phyloP scores from a whole-genome alignment of 148 eudicot species.

The Amaranthus palmeri region DNA sequence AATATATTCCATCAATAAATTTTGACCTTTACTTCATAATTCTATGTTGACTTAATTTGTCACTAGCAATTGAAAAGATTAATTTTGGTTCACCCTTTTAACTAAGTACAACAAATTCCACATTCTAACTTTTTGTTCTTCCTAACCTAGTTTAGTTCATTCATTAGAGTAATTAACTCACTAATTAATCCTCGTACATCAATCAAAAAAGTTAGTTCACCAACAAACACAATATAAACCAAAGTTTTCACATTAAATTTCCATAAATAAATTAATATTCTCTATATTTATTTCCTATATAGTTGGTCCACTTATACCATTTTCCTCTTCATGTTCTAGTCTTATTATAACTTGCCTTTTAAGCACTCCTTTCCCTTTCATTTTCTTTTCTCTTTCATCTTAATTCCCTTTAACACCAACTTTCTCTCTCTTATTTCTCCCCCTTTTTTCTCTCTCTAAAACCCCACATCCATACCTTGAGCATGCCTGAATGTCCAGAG shows the following conservation, averaged over 20 bases:
- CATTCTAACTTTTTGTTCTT: not conserved
- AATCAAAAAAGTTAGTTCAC: conserved; percentile 26
- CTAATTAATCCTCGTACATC: conserved; percentile 29
- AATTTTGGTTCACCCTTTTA: too few relatives aligned
- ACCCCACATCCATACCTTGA: conserved; percentile 29
- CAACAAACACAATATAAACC: conserved; percentile 15
- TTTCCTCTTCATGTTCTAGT: not conserved
- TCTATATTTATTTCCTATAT: not conserved
- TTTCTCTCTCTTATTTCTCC: conserved; percentile 11
- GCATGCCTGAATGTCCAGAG: conserved; percentile 89
- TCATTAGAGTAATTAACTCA: not conserved
- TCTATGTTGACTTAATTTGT: too few relatives aligned
- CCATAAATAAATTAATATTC: not conserved
- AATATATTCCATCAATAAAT: too few relatives aligned
- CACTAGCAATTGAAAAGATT: too few relatives aligned
- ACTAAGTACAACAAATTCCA: too few relatives aligned
- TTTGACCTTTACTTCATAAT: too few relatives aligned
- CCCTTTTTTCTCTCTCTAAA: conserved; percentile 34
- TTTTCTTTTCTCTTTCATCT: conserved; percentile 9
- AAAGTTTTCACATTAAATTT: not conserved
- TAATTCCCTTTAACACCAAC: conserved; percentile 1
- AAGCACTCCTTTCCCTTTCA: conserved; percentile 30
- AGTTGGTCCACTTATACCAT: conserved; percentile 17
- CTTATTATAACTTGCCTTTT: conserved; percentile 30
- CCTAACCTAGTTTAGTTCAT: not conserved